Evolutionary conservation across 305 asterid genomes (phyloP), one percentile per base, ranked within the genome.

Genomic region (Salvia sclarea): DNA sequence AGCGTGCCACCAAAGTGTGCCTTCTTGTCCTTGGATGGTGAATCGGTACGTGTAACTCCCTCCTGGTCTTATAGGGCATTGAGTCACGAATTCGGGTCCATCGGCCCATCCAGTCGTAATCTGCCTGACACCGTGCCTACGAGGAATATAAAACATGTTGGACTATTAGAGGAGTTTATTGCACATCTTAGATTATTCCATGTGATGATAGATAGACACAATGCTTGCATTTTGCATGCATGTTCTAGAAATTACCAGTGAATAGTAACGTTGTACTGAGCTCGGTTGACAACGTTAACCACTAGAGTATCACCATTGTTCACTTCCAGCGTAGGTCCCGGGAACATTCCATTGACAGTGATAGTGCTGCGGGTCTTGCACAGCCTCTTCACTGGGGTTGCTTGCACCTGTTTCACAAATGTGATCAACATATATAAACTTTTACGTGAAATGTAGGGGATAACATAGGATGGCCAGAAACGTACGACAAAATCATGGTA

Each of bases 1-100:
- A 11, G 96, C 96, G 22, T 89, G 96, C 96, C 96, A 90, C 96
- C 95, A 90, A 20, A 90, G 83, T 5, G 96, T 90, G 53, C 97
- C 95, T 86, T 86, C 91, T 56, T 90, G 95, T 25, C 85, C 89
- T 81, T 82, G 84, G 41, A 90, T 86, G 0, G 86, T 84, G 70
- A 90, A 90, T 3, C 96, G 84, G 75, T 90, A 90, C 0, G 88
- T 88, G 78, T 88, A 90, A 68, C 88, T 86, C 20, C 78, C 82
- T 68, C 97, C 97, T 1, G 96, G 97, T 75, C 87, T 83, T 31
- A 90, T 88, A 0, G 95, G 97, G 75, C 97, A 90, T 59, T 90
- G 94, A 20, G 97, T 90, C 61, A 90, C 71, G 50, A 86, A 90
- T 68, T 86, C 97, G 1, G 97, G 97, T 22, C 97, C 97, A 56